phyloP scores from a whole-genome alignment of 495 filamentous ascomycete genomes.

The Corynascus novoguineensis region DNA sequence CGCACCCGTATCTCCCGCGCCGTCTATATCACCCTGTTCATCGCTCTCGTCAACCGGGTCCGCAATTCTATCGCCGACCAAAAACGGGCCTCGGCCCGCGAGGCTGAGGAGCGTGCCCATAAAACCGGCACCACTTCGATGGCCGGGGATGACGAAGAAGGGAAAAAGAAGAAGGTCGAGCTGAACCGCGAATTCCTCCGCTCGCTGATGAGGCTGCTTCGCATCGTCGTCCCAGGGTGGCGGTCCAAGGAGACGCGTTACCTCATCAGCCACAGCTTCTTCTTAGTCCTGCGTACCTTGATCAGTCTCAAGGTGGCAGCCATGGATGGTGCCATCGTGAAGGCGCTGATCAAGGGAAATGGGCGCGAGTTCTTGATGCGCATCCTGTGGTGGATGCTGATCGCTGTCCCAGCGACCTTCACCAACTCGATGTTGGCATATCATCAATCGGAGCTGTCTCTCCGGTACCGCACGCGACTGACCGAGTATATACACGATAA shows the following conservation, averaged over 20 bases:
- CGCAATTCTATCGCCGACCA: constrained; percentile 90
- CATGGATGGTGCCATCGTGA: constrained; percentile 88
- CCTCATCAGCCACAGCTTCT: constrained; percentile 76
- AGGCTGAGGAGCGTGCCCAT: constrained; percentile 56
- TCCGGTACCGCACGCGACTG: constrained; percentile 85
- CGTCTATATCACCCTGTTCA: constrained; percentile 85
- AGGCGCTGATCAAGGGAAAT: constrained; percentile 81
- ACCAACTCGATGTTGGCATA: constrained; percentile 99
- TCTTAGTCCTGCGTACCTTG: constrained; percentile 76
- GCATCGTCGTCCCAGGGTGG: constrained; percentile 86
- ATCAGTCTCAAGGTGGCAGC: constrained; percentile 94
- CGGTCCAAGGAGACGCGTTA: constrained; percentile 81
- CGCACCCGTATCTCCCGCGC: constrained; percentile 85
- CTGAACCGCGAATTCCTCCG: constrained; percentile 94
- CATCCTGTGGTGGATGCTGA: constrained; percentile 97
- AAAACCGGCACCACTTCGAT: constrained; percentile 51
- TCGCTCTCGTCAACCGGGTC: constrained; percentile 82
- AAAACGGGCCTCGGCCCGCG: constrained; percentile 74
- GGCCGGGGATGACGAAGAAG: constrained; percentile 31
- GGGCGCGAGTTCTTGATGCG: constrained; percentile 85
- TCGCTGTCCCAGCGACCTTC: constrained; percentile 95
- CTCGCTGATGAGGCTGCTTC: constrained; percentile 69
- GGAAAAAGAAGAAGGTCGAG: constrained; percentile 76
- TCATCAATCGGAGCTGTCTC: constrained; percentile 89
- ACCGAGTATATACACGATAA: constrained; percentile 89